Percentiles rank a stretch among this genome's conserved stretches.
Evolutionary conservation across 257 asterid species (phyloP).

Genomic region (Euphrasia confusa): DNA sequence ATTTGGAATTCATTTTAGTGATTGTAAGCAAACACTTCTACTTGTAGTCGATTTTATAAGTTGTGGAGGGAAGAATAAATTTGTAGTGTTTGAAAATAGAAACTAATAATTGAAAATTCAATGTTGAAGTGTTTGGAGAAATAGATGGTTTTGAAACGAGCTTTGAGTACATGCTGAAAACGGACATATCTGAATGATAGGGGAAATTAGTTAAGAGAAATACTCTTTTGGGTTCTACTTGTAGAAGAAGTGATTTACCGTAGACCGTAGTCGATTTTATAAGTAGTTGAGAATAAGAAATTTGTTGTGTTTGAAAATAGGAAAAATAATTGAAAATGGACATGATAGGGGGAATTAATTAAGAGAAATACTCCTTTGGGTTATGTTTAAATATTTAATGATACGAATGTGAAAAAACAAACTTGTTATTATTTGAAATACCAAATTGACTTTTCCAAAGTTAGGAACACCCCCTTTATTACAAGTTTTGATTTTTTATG

Average conservation of each 20-base stretch:
- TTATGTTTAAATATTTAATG: neutral
- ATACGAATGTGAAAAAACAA: neutral
- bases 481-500: no score
- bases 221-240: neutral
- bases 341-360: no score
- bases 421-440: neutral
- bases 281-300: neutral
- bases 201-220: neutral
- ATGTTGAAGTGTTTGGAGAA: neutral
- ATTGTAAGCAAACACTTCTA: neutral
- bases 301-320: neutral
- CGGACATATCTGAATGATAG: neutral
- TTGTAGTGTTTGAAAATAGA: neutral
- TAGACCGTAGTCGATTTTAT: neutral
- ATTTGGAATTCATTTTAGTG: neutral
- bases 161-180: neutral
- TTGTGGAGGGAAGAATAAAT: neutral
- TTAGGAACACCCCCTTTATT: neutral
- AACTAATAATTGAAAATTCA: neutral
- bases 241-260: neutral
- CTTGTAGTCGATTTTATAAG: neutral
- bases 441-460: neutral
- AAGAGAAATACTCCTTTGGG: no score
- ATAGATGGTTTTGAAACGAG: neutral
- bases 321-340: neutral